A percentile compares a stretch with the other conserved stretches of the same genome.
These are phyloP conservation scores for Sclerotinia sclerotiorum DNA, from an alignment of 2,329 filamentous ascomycete genomes.

Conservation along the genomic window DNA sequence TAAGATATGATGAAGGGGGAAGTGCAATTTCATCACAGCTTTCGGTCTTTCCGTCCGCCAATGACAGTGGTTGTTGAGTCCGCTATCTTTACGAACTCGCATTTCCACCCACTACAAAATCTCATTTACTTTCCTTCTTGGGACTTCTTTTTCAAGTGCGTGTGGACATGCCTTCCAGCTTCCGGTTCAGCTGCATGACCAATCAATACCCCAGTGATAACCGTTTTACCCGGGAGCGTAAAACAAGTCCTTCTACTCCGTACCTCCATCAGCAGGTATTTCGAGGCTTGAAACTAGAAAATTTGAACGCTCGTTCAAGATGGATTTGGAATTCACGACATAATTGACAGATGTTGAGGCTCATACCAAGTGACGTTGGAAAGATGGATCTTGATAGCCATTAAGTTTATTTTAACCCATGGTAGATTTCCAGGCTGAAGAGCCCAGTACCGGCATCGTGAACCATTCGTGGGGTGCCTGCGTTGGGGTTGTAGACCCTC, in stretches of 20 bases:
- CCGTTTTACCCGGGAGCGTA: constrained; percentile 19
- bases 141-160: constrained; percentile 1
- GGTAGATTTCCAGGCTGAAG: constrained; percentile 24
- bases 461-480: constrained; percentile 36
- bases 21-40: constrained; percentile 1
- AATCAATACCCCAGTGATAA: constrained; percentile 22
- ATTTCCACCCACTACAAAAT: constrained; percentile 13
- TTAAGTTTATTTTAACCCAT: constrained; percentile 33
- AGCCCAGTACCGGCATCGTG: constrained; percentile 34
- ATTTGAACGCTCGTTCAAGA: constrained; percentile 4
- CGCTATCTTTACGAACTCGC: constrained; percentile 12
- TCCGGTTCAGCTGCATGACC: constrained; percentile 10
- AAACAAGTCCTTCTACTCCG: not conserved
- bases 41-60: constrained; percentile 17
- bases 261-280: constrained; percentile 4
- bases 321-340: not conserved
- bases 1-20: constrained; percentile 6
- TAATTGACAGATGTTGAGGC: constrained; percentile 14
- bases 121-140: constrained; percentile 16
- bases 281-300: not conserved
- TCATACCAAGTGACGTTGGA: constrained; percentile 22
- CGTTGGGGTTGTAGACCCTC: constrained; percentile 30
- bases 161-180: constrained; percentile 23
- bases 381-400: constrained; percentile 22
- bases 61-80: not conserved